Conservation (phyloP, 1,139 yeast species). For the Saccharomyces hybrid region DNA sequence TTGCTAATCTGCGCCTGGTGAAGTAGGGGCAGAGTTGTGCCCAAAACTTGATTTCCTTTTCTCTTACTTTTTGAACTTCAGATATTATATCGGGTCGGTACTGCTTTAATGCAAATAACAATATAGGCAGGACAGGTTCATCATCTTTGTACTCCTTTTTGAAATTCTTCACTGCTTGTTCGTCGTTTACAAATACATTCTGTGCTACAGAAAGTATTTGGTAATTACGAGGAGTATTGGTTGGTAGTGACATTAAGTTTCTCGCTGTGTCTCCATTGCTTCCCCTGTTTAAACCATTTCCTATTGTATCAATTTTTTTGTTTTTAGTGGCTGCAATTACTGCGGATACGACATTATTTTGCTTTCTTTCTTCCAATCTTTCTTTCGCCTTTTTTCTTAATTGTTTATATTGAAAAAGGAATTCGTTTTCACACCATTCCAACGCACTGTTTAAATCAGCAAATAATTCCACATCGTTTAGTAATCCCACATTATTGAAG, state of each 20-base stretch:
- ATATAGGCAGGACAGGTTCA: slow-evolving; percentile 21
- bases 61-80: slow-evolving; percentile 13
- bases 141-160: slow-evolving; percentile 32
- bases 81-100: slow-evolving; percentile 34
- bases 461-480: slow-evolving; percentile 42
- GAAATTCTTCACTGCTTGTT: slow-evolving; percentile 33
- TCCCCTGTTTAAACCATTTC: neutral
- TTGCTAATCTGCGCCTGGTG: slow-evolving; percentile 12
- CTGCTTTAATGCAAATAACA: slow-evolving; percentile 26
- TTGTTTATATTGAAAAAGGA: slow-evolving; percentile 58
- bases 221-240: slow-evolving; percentile 36
- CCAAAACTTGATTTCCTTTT: slow-evolving; percentile 27
- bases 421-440: slow-evolving; percentile 95
- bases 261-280: neutral
- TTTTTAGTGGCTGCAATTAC: neutral
- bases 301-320: neutral
- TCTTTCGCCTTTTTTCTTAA: slow-evolving; percentile 25
- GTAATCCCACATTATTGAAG: slow-evolving; percentile 63
- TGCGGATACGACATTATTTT: slow-evolving; percentile 3
- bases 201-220: slow-evolving; percentile 36
- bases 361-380: slow-evolving; percentile 11
- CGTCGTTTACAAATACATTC: slow-evolving; percentile 28
- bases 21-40: slow-evolving; percentile 25
- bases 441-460: slow-evolving; percentile 73
- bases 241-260: slow-evolving; percentile 24